Conservation (phyloP, 1,284 basidiomycete species). For the Ceratobasidium sp. region DNA sequence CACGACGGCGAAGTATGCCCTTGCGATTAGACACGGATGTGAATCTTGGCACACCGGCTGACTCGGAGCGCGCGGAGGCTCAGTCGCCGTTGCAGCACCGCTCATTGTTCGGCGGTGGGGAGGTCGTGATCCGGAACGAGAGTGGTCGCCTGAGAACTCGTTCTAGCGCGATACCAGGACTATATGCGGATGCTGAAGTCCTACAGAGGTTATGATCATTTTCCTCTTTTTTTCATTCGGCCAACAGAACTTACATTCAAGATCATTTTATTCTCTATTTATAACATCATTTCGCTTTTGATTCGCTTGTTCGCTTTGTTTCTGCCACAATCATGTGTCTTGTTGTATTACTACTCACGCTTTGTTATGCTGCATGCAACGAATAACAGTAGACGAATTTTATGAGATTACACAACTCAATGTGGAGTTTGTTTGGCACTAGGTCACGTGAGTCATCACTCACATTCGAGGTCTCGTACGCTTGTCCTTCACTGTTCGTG, state of each 20-base stretch:
- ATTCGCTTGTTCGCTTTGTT: constrained; percentile 18
- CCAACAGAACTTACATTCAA: constrained; percentile 6
- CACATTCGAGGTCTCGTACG: too few relatives aligned
- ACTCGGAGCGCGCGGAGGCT: constrained; percentile 9
- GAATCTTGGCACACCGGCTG: neutral
- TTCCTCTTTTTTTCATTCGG: neutral
- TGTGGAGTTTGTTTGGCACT: constrained; percentile 6
- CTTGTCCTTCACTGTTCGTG: too few relatives aligned
- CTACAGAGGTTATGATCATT: constrained; percentile 18
- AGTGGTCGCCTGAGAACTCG: constrained; percentile 31
- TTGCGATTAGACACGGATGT: constrained; percentile 18
- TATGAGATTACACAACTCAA: constrained; percentile 1
- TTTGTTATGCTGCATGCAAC: constrained; percentile 8
- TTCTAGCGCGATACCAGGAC: constrained; percentile 32
- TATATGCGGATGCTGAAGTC: constrained; percentile 39
- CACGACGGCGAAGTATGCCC: constrained; percentile 22
- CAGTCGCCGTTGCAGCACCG: constrained; percentile 27
- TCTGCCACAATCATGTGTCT: neutral
- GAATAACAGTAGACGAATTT: constrained; percentile 14
- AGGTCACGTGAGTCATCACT: neutral
- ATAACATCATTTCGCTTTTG: constrained; percentile 26
- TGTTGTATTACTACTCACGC: constrained; percentile 35
- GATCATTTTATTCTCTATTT: constrained; percentile 39
- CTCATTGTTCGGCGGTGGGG: constrained; percentile 7
- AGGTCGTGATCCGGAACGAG: constrained; percentile 44